Base-by-base conservation (phyloP, 1,284 basidiomycete genomes). In the Sanguinoderma infundibulare region DNA sequence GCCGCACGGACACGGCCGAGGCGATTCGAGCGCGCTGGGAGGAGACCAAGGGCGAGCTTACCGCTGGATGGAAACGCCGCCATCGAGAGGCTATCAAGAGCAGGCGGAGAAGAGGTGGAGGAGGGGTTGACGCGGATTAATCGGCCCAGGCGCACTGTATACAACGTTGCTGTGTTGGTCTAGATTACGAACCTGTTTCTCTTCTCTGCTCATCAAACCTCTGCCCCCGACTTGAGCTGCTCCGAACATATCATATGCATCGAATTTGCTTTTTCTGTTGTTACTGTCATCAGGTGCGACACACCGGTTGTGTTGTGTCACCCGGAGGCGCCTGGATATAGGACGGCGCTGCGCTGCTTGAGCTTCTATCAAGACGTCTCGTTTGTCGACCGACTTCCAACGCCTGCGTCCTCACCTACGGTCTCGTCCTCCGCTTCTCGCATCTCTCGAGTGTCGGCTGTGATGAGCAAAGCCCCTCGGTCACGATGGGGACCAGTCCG, bases 41-140 rank as follows among this genome's bases (percentile, higher is more conserved):
- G 70, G 83, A 79, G 28, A 78, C 81, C 42, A 89, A 88, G 70
- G 80, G 81, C 1, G 87, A 89, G 57, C 75, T 95, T 72, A 95
- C 94, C 52, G 80, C 77, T 60, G 91, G 87, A 57, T 96, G 91
- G 91, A 95, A 94, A 78, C 84, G 86, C 68, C 77, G 90, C 39
- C 86, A 86, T 74, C 84, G 90, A 59, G 93, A 95, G 72, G 93
- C 91, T 71, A 78, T 87, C 40, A 84, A 83, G 68, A 81, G 84
- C 65, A 78, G 90, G 54, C 80, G 84, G 67, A 81, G 83, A 52
- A 83, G 83, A 26, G 84, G 77, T 35, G 78, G 75, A 10, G 72
- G 66, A 32, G 64, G 63, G 50, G 71, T 65, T 28, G 72, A 70
- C 36, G 66, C 32, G 44, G 66, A 69, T 20, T 55, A 28, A 55